Percentiles rank a stretch among this genome's conserved stretches.
Conservation (phyloP, 495 filamentous ascomycete species). For the Lasiosphaeria ovina region DNA sequence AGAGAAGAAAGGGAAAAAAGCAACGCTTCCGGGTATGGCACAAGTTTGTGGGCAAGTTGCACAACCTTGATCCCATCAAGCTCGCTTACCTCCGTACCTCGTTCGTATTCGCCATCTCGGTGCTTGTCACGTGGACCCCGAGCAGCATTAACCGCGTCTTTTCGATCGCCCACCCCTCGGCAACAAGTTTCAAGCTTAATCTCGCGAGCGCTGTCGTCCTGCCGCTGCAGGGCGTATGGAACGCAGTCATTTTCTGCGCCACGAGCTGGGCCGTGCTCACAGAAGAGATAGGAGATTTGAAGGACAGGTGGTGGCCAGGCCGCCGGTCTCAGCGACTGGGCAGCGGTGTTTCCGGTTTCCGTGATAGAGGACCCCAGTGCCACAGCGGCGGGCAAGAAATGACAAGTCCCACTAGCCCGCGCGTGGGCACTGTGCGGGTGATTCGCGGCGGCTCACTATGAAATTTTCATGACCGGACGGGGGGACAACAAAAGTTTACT, state of each 20-base stretch:
- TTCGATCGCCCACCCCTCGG: constrained; percentile 55
- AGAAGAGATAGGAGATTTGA: constrained; percentile 23
- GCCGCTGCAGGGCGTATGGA: constrained; percentile 86
- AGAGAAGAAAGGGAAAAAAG: constrained; percentile 8
- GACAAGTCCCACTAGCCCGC: constrained; percentile 7
- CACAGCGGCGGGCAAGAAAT: background rate
- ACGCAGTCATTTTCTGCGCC: constrained; percentile 72
- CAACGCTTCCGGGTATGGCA: constrained; percentile 14
- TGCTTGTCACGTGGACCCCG: constrained; percentile 82
- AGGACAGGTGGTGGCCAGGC: background rate
- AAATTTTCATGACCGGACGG: background rate
- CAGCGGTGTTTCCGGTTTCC: background rate
- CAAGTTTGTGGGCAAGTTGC: constrained; percentile 30
- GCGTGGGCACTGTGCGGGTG: constrained; percentile 18
- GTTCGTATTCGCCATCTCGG: constrained; percentile 74
- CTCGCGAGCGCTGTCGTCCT: constrained; percentile 69
- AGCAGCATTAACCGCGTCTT: constrained; percentile 76
- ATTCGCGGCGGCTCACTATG: constrained; percentile 21
- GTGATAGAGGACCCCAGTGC: constrained; percentile 4
- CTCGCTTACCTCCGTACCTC: constrained; percentile 79
- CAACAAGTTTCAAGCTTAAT: constrained; percentile 64
- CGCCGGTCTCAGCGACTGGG: constrained; percentile 10
- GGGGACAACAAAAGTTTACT: no score
- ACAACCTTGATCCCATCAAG: constrained; percentile 57
- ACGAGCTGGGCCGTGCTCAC: constrained; percentile 47